These are phyloP conservation scores for Suhomyces kilbournensis DNA, from an alignment of 805 yeast genomes.

Conservation along the genomic window DNA sequence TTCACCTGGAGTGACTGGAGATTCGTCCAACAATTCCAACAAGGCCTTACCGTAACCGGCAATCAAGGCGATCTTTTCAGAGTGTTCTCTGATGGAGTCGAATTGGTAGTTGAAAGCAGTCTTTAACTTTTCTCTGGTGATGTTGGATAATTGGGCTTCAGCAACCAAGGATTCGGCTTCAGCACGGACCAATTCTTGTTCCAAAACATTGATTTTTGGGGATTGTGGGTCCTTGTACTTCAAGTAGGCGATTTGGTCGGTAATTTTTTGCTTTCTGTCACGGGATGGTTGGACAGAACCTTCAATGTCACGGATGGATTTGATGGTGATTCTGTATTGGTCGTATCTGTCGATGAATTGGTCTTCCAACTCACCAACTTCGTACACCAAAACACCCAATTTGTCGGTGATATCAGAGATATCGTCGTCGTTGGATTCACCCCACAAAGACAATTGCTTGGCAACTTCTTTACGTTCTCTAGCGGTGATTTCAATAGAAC, in stretches of 20 bases:
- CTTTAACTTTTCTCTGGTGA: conserved; percentile 96
- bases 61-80: conserved; percentile 94
- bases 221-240: conserved; percentile 98
- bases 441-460: conserved; percentile 96
- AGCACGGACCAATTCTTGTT: conserved; percentile 97
- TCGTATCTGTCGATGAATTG: conserved; percentile 98
- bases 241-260: conserved; percentile 95
- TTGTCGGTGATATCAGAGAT: conserved; percentile 96
- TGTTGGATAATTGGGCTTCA: conserved; percentile 97
- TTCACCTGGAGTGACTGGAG: conserved; percentile 99
- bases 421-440: conserved; percentile 96
- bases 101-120: conserved; percentile 96
- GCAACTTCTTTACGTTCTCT: conserved; percentile 95
- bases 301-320: conserved; percentile 93
- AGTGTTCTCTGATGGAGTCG: conserved; percentile 89
- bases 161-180: conserved; percentile 99
- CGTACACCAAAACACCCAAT: conserved; percentile 91
- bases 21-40: conserved; percentile 90
- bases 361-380: conserved; percentile 97
- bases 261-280: conserved; percentile 95
- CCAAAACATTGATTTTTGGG: conserved; percentile 90
- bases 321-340: conserved; percentile 93
- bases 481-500: conserved; percentile 89
- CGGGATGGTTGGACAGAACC: conserved; percentile 97
- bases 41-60: conserved; percentile 99